Base-by-base conservation (phyloP, 805 yeast species). In the Torulaspora indica region DNA sequence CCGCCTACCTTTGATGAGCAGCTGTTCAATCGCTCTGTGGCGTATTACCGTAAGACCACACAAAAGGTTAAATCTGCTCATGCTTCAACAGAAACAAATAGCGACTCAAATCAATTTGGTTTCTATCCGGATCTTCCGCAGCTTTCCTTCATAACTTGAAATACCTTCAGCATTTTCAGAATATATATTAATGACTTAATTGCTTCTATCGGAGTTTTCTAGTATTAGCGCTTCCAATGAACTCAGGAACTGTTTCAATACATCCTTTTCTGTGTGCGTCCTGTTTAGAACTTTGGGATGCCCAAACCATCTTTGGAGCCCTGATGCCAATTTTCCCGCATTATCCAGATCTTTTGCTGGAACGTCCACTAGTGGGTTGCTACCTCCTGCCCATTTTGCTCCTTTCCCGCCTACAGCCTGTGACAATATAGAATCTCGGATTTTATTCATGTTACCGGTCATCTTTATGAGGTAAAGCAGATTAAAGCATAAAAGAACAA, bases 1-100 rank as follows among this genome's bases (percentile, higher is more conserved):
- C 61, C 62, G 42, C 32, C 50, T n/a, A 40, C 51, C n/a, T 61
- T 61, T 38, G 54, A 56, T 43, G 63, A 61, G 37, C 46, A 48
- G 3, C 45, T 55, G 20, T 60, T 61, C 39, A 58, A 57, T 35
- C 57, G 55, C 31, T 58, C 64, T 9, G 38, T 61, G 13, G 33
- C 46, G 5, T 52, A 45, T 24, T 45, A 53, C 25, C 45, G 52
- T 9, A 37, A 31, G 37, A 39, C 39, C 13, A 35, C 39, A 6
- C 12, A 23, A 23, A 15, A 31, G n/a, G 40, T 8, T 2, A 13
- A 15, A 6, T 28, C 37, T 4, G 4, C 32, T 4, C 32, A 24
- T 18, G 27, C 28, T 17, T 12, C 43, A 14, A 28, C 18, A n/a
- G 22, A 40, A 12, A 15, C 34, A 8, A 20, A 29, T 8, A 29